These are phyloP conservation scores for Leptosphaerulina australis DNA, from an alignment of 2,329 filamentous ascomycete species.

Conservation along the genomic window DNA sequence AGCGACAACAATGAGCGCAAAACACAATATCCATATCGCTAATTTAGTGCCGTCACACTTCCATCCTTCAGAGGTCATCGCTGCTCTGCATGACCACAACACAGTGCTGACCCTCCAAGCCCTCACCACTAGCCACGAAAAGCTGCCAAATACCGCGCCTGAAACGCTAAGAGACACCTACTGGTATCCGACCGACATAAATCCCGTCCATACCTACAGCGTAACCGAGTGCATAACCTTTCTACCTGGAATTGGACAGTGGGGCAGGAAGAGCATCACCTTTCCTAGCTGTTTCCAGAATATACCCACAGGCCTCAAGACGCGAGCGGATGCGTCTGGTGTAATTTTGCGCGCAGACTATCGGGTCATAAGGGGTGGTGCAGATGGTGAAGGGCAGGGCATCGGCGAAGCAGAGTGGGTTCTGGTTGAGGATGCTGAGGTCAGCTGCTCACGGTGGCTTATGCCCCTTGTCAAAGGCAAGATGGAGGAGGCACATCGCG, in stretches of 20 bases:
- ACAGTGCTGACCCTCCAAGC: slow-evolving; percentile 44
- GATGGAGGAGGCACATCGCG: slow-evolving; percentile 42
- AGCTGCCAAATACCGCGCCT: slow-evolving; percentile 30
- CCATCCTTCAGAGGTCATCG: slow-evolving; percentile 32
- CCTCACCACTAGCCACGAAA: slow-evolving; percentile 38
- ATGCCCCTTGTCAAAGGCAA: slow-evolving; percentile 46
- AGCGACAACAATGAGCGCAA: slow-evolving; percentile 29
- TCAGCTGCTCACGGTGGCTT: slow-evolving; percentile 42
- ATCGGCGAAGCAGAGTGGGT: slow-evolving; percentile 42
- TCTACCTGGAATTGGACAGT: slow-evolving; percentile 40
- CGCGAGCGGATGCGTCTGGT: slow-evolving; percentile 39
- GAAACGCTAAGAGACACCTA: slow-evolving; percentile 42
- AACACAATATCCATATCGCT: slow-evolving; percentile 42
- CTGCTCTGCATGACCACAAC: slow-evolving; percentile 44
- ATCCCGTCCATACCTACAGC: slow-evolving; percentile 36
- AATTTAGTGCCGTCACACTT: slow-evolving; percentile 39
- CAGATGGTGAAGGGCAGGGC: slow-evolving; percentile 39
- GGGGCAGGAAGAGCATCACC: slow-evolving; percentile 39
- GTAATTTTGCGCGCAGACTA: slow-evolving; percentile 43
- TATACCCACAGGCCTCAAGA: slow-evolving; percentile 41
- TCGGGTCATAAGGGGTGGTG: slow-evolving; percentile 36
- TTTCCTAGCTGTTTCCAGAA: slow-evolving; percentile 44
- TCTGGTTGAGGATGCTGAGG: slow-evolving; percentile 45
- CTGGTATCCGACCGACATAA: slow-evolving; percentile 42
- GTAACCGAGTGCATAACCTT: slow-evolving; percentile 41